Conservation (phyloP, 2,329 filamentous ascomycete species). For the Neopestalotiopsis sp. region DNA sequence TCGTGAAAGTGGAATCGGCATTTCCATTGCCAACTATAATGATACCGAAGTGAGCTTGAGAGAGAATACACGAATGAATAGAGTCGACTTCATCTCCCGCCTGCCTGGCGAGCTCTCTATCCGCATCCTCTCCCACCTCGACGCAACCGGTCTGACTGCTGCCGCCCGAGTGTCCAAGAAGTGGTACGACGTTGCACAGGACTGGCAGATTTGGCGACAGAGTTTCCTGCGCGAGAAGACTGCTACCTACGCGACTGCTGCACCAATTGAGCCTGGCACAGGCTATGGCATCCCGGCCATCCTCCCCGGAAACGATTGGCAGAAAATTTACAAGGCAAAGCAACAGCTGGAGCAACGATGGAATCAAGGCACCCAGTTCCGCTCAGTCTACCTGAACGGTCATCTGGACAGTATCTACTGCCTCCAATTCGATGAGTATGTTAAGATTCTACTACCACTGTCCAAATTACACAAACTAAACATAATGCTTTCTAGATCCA, state of each 20-base stretch:
- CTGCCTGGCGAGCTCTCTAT: conserved; percentile 66
- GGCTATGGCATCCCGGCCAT: conserved; percentile 63
- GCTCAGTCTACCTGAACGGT: conserved; percentile 87
- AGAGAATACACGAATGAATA: conserved; percentile 44
- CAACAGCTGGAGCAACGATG: conserved; percentile 79
- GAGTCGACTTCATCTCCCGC: conserved; percentile 62
- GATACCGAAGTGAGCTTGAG: conserved; percentile 38
- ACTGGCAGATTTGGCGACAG: conserved; percentile 68
- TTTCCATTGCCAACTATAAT: conserved; percentile 53
- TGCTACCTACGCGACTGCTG: conserved; percentile 63
- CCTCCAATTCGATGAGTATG: conserved; percentile 94
- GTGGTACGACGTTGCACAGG: conserved; percentile 55
- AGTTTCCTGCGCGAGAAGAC: conserved; percentile 68
- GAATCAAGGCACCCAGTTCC: conserved; percentile 74
- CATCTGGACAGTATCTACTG: conserved; percentile 98
- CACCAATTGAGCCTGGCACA: conserved; percentile 55
- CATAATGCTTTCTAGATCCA: conserved; percentile 61
- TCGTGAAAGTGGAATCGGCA: conserved; percentile 69
- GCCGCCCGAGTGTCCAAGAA: conserved; percentile 55
- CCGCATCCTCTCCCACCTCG: conserved; percentile 62
- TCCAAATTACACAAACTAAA: conserved; percentile 38
- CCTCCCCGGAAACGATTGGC: conserved; percentile 77
- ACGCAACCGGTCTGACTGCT: conserved; percentile 55
- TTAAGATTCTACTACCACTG: background rate
- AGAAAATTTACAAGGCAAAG: conserved; percentile 80